phyloP scores from a whole-genome alignment of 2,329 filamentous ascomycete genomes.

The Aspergillus sclerotialis region DNA sequence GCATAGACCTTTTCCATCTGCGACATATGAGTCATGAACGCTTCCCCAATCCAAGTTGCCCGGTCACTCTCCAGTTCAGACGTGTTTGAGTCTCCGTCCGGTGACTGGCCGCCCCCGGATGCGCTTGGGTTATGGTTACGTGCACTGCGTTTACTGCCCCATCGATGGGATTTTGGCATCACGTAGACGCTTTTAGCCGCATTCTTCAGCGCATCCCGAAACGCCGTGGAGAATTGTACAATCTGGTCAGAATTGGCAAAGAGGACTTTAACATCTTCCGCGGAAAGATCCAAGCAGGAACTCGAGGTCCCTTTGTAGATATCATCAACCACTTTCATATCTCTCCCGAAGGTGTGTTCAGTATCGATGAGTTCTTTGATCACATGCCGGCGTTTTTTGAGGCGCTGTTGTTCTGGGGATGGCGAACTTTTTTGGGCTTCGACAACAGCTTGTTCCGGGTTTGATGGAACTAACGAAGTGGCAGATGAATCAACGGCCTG shows the following conservation, averaged over 20 bases:
- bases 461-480: slow-evolving; percentile 30
- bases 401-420: slow-evolving; percentile 43
- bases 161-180: slow-evolving; percentile 50
- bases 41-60: slow-evolving; percentile 52
- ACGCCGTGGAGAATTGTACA: slow-evolving; percentile 73
- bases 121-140: slow-evolving; percentile 30
- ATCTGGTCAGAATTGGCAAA: slow-evolving; percentile 93
- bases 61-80: slow-evolving; percentile 52
- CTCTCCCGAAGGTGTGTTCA: slow-evolving; percentile 80
- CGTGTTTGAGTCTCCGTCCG: slow-evolving; percentile 19
- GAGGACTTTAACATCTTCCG: slow-evolving; percentile 78
- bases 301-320: slow-evolving; percentile 94
- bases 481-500: slow-evolving; percentile 29
- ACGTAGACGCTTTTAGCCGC: slow-evolving; percentile 74
- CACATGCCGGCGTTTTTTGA: slow-evolving; percentile 73
- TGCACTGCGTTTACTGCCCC: slow-evolving; percentile 45
- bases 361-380: slow-evolving; percentile 92
- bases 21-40: slow-evolving; percentile 49
- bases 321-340: slow-evolving; percentile 96
- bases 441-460: slow-evolving; percentile 15
- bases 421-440: slow-evolving; percentile 20
- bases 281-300: slow-evolving; percentile 69
- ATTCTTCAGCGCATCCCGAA: slow-evolving; percentile 73
- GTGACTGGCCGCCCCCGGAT: slow-evolving; percentile 23
- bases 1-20: slow-evolving; percentile 60